A percentile compares a stretch with the other conserved stretches of the same genome.
Conservation (phyloP, 768 basidiomycete genomes). For the Rhodotorula sphaerocarpa region DNA sequence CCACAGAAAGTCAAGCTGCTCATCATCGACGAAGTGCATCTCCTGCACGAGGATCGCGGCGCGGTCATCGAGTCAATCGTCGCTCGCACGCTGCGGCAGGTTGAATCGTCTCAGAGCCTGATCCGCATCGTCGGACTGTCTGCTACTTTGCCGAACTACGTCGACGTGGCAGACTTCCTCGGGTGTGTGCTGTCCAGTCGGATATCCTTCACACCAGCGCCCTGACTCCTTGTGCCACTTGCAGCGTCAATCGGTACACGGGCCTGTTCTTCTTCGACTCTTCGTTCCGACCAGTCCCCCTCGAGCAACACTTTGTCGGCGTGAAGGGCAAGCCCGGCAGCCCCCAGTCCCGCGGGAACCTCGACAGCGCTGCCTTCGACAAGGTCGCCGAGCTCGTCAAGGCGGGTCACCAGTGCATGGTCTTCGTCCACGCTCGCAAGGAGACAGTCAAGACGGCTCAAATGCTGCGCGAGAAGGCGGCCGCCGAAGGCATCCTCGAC, state of each 20-base stretch:
- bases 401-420: slow-evolving; percentile 98
- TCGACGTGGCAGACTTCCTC: slow-evolving; percentile 91
- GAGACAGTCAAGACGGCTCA: slow-evolving; percentile 91
- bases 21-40: slow-evolving; percentile 95
- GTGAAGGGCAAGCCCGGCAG: slow-evolving; percentile 80
- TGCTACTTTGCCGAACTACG: slow-evolving; percentile 92
- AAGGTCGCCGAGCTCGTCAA: slow-evolving; percentile 75
- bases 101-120: slow-evolving; percentile 89
- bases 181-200: slow-evolving; percentile 50
- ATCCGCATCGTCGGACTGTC: slow-evolving; percentile 90
- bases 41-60: slow-evolving; percentile 94
- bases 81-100: slow-evolving; percentile 84
- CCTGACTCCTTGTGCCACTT: no score
- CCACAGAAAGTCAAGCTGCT: slow-evolving; percentile 77
- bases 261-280: slow-evolving; percentile 97
- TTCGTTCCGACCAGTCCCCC: slow-evolving; percentile 88
- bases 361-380: slow-evolving; percentile 79
- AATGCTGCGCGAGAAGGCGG: slow-evolving; percentile 62
- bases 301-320: slow-evolving; percentile 95
- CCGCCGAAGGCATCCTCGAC: slow-evolving; percentile 61
- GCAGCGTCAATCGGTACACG: slow-evolving; percentile 70
- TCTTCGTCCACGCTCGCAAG: slow-evolving; percentile 96
- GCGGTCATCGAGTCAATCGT: slow-evolving; percentile 98
- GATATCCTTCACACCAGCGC: neutral
- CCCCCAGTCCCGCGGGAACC: slow-evolving; percentile 62